Percentiles rank a stretch among this genome's conserved stretches.
phyloP scores from a whole-genome alignment of 768 basidiomycete species.

The Chalciporus sphaerocephalus region DNA sequence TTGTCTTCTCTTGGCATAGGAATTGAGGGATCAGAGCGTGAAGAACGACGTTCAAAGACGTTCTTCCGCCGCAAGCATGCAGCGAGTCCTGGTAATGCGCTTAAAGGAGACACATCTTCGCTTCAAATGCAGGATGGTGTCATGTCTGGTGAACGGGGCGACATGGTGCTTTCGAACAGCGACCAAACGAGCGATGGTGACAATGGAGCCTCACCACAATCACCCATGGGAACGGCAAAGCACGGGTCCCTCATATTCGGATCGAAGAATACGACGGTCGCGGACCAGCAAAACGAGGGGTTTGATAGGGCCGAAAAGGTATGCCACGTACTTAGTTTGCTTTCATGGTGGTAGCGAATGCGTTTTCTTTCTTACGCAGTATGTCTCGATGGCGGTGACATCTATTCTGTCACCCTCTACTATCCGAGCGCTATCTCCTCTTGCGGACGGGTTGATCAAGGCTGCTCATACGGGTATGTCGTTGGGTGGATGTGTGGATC shows the following conservation, averaged over 20 bases:
- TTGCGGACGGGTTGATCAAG: slow-evolving; percentile 20
- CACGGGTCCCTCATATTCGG: slow-evolving; percentile 23
- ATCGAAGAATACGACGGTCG: slow-evolving; percentile 17
- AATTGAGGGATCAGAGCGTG: slow-evolving; percentile 23
- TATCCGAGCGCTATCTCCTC: slow-evolving; percentile 21
- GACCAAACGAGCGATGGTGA: not conserved
- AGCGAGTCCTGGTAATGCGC: not conserved
- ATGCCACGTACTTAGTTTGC: not conserved
- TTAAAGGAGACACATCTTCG: not conserved
- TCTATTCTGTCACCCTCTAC: slow-evolving; percentile 21
- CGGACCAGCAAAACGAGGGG: slow-evolving; percentile 11
- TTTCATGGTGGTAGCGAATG: not conserved
- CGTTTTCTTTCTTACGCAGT: slow-evolving; percentile 6
- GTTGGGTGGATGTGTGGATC: not conserved
- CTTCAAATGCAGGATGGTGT: not conserved
- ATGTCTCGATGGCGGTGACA: slow-evolving; percentile 25
- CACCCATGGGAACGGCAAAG: slow-evolving; percentile 26
- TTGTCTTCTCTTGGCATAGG: slow-evolving; percentile 21
- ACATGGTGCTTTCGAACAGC: not conserved
- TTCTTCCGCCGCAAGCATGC: slow-evolving; percentile 18
- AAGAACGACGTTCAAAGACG: slow-evolving; percentile 15
- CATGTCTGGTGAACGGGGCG: not conserved
- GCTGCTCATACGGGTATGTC: slow-evolving; percentile 20
- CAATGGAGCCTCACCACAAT: not conserved
- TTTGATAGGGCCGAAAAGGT: slow-evolving; percentile 31